phyloP scores from a whole-genome alignment of 371 early-diverging fungal species.

The Syncephalis fuscata region DNA sequence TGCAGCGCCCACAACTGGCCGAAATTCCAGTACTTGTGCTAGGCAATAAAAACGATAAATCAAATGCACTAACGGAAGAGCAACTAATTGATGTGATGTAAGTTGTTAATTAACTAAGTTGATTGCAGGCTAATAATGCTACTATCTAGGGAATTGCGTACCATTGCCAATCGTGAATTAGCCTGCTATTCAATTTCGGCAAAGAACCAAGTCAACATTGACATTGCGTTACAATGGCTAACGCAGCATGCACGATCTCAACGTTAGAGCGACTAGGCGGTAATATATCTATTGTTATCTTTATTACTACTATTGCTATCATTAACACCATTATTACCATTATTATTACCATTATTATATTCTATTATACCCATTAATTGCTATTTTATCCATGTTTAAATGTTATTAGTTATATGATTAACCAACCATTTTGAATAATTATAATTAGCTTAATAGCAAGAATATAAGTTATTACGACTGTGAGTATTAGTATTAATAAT shows the following conservation, averaged over 20 bases:
- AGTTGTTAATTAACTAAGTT: constrained; percentile 10
- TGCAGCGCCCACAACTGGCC: constrained; percentile 82
- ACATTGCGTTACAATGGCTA: constrained; percentile 93
- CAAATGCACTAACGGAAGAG: constrained; percentile 77
- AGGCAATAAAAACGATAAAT: constrained; percentile 98
- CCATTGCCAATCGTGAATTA: constrained; percentile 90
- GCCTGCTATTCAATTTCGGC: constrained; percentile 98
- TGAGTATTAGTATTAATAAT: no score
- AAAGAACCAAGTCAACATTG: constrained; percentile 94
- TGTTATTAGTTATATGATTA: no score
- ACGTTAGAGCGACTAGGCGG: background rate
- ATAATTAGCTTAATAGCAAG: no score
- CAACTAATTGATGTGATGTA: constrained; percentile 82
- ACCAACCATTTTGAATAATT: no score
- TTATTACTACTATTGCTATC: background rate
- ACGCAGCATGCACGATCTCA: constrained; percentile 30
- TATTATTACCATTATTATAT: background rate
- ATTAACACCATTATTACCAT: background rate
- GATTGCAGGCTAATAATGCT: background rate
- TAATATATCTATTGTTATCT: background rate
- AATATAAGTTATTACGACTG: no score
- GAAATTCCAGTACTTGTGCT: constrained; percentile 92
- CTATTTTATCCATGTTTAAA: background rate
- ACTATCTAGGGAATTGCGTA: constrained; percentile 51
- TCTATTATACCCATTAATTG: background rate